Evolutionary conservation across 306 rosid genomes (phyloP), one percentile per base, ranked within the genome.

Genomic region (Prunus padus): DNA sequence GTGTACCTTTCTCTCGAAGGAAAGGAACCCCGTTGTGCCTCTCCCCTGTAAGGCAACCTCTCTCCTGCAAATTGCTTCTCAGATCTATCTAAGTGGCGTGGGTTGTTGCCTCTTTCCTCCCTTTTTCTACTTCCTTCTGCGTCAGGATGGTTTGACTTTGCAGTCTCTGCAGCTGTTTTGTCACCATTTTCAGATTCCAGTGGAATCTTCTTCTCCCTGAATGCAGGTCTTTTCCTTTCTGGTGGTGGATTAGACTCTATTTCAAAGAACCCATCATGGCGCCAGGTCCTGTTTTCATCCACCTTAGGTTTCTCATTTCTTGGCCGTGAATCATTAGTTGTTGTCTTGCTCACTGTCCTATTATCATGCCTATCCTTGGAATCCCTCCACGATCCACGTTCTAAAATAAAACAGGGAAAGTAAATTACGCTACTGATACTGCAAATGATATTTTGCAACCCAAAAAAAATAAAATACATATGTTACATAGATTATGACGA

Each of bases 171-270:
- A 23, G 72, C 77, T n/a, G 82, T 73, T 70, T 82, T 82, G 51
- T 87, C 84, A 72, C 76, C 78, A 77, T 79, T 81, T 63, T 76
- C 87, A 49, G 88, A 83, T 52, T 86, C 87, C 28, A 56, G 77
- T 9, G 82, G 77, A 77, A 84, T 78, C 80, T 94, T 94, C 81
- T 85, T 90, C 93, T 94, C 98, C 84, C 90, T 86, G 79, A 94
- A 94, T 70, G 97, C 88, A 15, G 95, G 93, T 70, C 96, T 86
- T 83, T 84, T 95, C 86, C 89, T 90, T 46, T 71, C 65, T 67
- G 86, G 69, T 68, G 88, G 79, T 18, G 76, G 80, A 65, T 81
- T 88, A 49, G 84, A 87, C 74, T 86, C 88, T 76, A 82, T 76
- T 82, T 89, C 89, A 25, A 78, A n/a, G 75, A 83, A 79, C 56